Base-by-base conservation (phyloP, 2,329 filamentous ascomycete genomes). In the Microsporum canis region DNA sequence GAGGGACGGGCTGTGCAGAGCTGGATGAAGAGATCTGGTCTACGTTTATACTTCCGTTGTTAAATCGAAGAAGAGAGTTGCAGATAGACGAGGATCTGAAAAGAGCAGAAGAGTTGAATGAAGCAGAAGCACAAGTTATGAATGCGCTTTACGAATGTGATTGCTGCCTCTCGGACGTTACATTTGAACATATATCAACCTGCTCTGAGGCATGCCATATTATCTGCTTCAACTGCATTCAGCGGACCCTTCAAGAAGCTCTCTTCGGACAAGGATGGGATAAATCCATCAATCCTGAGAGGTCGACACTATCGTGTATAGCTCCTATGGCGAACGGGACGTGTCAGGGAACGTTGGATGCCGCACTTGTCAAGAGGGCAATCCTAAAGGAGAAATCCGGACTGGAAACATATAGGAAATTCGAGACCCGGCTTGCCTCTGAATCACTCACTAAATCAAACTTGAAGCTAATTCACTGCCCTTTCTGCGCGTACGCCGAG, bases 231-330 rank as follows among this genome's bases (percentile, higher is more conserved):
- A 83, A 83, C 53, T 97, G 94, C 73, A 86, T 97, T 58, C 86
- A 87, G 65, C 84, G 88, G 65, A 87, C 91, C 8, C 82, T 92
- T 62, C 88, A 87, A 57, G 92, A 97, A 71, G 91, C 91, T 1
- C 78, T 97, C 0, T 97, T 95, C 71, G 94, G 94, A 0, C 94
- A 97, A 72, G 89, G 89, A 59, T 96, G 92, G 89, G 83, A 84
- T 57, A 85, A 88, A 62, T 94, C 84, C 68, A 87, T 96, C 67
- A 82, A 94, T 69, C 74, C 83, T 33, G 80, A 85, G 62, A 83
- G 80, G 41, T 88, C 88, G 41, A 91, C 89, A 0, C 79, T 97
- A 60, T 84, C 83, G 63, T 97, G 94, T 71, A 82, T 95, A n/a
- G 89, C 91, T 1, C 85, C 89, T 0, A 82, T 86, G 58, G 78